Evolutionary conservation across 148 eudicot species (phyloP).

Genomic region (Vaccinium vitisidaea): DNA sequence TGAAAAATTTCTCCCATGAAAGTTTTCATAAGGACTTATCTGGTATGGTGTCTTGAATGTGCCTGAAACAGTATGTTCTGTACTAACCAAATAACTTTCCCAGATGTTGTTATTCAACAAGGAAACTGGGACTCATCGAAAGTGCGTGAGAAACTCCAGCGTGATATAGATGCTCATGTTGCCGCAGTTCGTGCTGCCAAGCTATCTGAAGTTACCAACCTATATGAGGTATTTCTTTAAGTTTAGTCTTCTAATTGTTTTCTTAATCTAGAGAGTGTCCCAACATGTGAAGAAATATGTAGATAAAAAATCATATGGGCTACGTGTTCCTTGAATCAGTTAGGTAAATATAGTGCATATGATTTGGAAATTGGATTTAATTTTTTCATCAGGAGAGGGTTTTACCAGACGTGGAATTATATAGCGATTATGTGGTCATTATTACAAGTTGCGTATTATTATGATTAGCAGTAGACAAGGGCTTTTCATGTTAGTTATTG

Average conservation of each 20-base stretch:
- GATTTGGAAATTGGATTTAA: background rate
- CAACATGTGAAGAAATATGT: background rate
- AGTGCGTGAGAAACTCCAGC: slow-evolving; percentile 70
- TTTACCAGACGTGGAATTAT: background rate
- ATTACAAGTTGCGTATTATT: background rate
- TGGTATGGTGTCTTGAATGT: background rate
- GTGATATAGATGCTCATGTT: slow-evolving; percentile 84
- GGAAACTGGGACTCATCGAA: slow-evolving; percentile 85
- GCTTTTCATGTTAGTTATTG: background rate
- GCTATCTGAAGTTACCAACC: slow-evolving; percentile 77
- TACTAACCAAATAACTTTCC: slow-evolving; percentile 14
- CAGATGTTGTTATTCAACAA: slow-evolving; percentile 70
- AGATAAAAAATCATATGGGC: background rate
- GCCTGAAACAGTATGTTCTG: background rate
- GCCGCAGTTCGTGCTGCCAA: slow-evolving; percentile 73
- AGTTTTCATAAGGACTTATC: background rate
- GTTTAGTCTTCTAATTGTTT: background rate
- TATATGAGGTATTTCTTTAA: slow-evolving; percentile 64
- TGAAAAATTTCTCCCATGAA: background rate
- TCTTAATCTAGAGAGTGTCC: background rate
- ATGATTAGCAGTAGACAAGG: background rate
- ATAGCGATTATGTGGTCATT: background rate
- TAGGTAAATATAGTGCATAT: background rate
- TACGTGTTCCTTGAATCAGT: slow-evolving; percentile 8
- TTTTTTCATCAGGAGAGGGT: background rate